These are phyloP conservation scores for Suhomyces prunicola DNA, from an alignment of 805 yeast species.

Conservation along the genomic window DNA sequence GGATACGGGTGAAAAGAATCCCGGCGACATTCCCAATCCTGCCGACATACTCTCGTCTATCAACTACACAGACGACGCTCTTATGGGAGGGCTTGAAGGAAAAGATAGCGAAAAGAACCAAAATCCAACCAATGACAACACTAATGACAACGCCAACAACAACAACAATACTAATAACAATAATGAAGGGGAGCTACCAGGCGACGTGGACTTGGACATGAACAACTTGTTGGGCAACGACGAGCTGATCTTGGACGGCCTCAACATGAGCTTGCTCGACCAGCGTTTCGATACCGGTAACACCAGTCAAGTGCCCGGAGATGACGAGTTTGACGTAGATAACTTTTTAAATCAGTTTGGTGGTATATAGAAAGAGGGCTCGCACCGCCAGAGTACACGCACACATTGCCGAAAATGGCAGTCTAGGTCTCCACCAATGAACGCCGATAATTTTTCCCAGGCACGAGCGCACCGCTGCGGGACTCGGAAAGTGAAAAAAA, in stretches of 20 bases:
- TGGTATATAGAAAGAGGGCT: neutral
- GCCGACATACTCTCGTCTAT: constrained; percentile 30
- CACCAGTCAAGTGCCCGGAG: constrained; percentile 19
- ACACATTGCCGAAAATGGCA: constrained; percentile 24
- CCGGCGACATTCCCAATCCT: constrained; percentile 28
- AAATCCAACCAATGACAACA: neutral
- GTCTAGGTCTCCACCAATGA: constrained; percentile 32
- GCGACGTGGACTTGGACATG: constrained; percentile 24
- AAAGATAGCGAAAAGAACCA: neutral
- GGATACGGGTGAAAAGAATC: constrained; percentile 8
- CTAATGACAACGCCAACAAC: constrained; percentile 2
- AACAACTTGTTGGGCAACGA: constrained; percentile 37
- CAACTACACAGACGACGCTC: constrained; percentile 16
- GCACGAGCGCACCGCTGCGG: constrained; percentile 5
- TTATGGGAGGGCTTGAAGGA: constrained; percentile 1
- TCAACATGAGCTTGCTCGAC: constrained; percentile 39
- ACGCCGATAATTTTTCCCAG: constrained; percentile 15
- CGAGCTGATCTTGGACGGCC: constrained; percentile 41
- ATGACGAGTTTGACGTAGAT: constrained; percentile 45
- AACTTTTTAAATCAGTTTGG: constrained; percentile 44
- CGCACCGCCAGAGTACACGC: neutral
- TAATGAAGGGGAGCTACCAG: constrained; percentile 1
- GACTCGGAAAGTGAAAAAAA: constrained; percentile 8
- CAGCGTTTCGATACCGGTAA: constrained; percentile 25
- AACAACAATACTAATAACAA: constrained; percentile 3